These are phyloP conservation scores for Meyerozyma elateridarum DNA, from an alignment of 1,139 yeast species.

Conservation along the genomic window DNA sequence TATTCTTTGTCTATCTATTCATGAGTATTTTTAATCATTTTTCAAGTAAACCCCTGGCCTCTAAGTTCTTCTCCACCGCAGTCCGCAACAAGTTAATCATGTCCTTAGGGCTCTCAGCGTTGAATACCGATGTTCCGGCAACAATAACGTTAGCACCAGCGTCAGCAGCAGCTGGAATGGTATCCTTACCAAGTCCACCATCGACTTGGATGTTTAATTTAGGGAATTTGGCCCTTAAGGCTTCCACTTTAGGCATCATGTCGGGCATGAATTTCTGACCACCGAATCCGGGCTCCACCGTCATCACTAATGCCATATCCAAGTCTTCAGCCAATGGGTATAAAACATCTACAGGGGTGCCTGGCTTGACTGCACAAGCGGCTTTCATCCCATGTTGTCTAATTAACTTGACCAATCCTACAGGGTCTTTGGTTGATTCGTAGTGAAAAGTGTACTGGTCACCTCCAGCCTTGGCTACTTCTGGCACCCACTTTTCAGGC, in stretches of 20 bases:
- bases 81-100: slow-evolving; percentile 65
- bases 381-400: slow-evolving; percentile 83
- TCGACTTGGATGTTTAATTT: slow-evolving; percentile 88
- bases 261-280: slow-evolving; percentile 95
- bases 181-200: slow-evolving; percentile 89
- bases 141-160: slow-evolving; percentile 98
- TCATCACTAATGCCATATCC: slow-evolving; percentile 95
- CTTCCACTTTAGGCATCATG: slow-evolving; percentile 93
- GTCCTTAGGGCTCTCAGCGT: slow-evolving; percentile 71
- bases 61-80: slow-evolving; percentile 44
- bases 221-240: slow-evolving; percentile 70
- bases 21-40: slow-evolving; percentile 1
- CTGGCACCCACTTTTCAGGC: slow-evolving; percentile 94
- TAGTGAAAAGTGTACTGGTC: slow-evolving; percentile 95
- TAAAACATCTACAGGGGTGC: slow-evolving; percentile 82
- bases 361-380: slow-evolving; percentile 93
- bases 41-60: slow-evolving; percentile 22
- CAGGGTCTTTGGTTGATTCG: slow-evolving; percentile 85
- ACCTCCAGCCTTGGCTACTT: slow-evolving; percentile 91
- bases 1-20: neutral
- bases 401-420: slow-evolving; percentile 68
- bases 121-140: slow-evolving; percentile 93
- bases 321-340: slow-evolving; percentile 70
- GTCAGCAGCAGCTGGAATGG: slow-evolving; percentile 76
- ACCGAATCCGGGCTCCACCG: slow-evolving; percentile 98